Evolutionary conservation across 176 grass and related monocot species (phyloP), one percentile per base, ranked within the genome.

Genomic region (Miscanthus lutarioriparius): DNA sequence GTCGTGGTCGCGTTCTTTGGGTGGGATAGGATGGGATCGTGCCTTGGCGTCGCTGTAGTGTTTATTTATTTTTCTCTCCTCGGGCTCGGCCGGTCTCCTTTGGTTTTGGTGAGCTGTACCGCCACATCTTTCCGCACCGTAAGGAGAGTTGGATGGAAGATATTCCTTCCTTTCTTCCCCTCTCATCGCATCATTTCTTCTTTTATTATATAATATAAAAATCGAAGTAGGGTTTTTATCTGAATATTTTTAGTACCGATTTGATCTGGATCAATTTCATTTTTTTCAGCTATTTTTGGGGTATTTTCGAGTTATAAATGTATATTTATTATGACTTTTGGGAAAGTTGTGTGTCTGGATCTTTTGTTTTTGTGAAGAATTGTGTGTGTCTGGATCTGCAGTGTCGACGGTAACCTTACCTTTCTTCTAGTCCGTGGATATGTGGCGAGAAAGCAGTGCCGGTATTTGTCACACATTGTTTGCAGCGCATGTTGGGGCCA

Each of bases 381-480:
- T 70, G 37, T 20, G 75, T 20, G 75, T 84, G 48, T 19, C 49
- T 79, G 75, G 67, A 83, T 90, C 88, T 87, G 45, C 30, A 30
- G 76, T 37, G 53, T 67, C 44, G 66, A 17, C 25, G 26, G 10
- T 89, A 78, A 77, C 35, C 77, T 83, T 47, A 83, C 84, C 74
- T 23, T 66, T 49, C 20, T 67, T 26, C 30, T 51, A n/a, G 32
- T 40, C 41, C 28, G 2, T 82, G 74, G 72, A 35, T 62, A 41
- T 53, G 74, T 75, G 27, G 75, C 32, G n/a, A 72, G 70, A 59
- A 38, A 53, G 67, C 75, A 66, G 59, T 32, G 19, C 1, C 67
- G 47, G 80, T 75, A 75, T 83, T 68, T 62, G 84, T 86, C 80
- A 83, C 75, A 26, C 59, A 82, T 83, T 86, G 73, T 81, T 86